Percentiles rank a stretch among this genome's conserved stretches.
Conservation (phyloP, 2,329 filamentous ascomycete species). For the Aspergillus ochraceoroseus region DNA sequence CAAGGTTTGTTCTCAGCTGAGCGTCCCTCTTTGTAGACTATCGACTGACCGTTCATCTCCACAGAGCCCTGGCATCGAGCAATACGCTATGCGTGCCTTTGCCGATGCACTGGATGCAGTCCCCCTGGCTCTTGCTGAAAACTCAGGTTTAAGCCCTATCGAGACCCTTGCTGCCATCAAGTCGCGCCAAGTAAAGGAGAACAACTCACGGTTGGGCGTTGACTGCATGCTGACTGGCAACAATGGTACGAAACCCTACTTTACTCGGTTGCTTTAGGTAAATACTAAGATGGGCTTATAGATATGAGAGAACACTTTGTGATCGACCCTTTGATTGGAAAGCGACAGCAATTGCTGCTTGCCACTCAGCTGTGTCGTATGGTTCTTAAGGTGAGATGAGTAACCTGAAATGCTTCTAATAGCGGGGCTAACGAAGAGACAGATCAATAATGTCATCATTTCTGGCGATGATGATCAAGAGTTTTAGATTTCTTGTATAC, state of each 20-base stretch:
- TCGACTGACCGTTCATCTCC: slow-evolving; percentile 14
- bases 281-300: slow-evolving; percentile 28
- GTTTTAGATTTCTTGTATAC: slow-evolving; percentile 55
- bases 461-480: slow-evolving; percentile 81
- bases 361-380: slow-evolving; percentile 97
- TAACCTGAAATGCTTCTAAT: neutral
- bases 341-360: slow-evolving; percentile 92
- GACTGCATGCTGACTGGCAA: slow-evolving; percentile 95
- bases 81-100: slow-evolving; percentile 98
- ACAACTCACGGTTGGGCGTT: slow-evolving; percentile 74
- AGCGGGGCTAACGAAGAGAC: slow-evolving; percentile 17
- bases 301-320: slow-evolving; percentile 98
- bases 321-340: slow-evolving; percentile 96
- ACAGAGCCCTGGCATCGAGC: slow-evolving; percentile 87
- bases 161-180: slow-evolving; percentile 93
- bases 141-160: slow-evolving; percentile 92
- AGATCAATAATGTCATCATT: slow-evolving; percentile 90
- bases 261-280: neutral
- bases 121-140: slow-evolving; percentile 94
- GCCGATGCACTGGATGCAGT: slow-evolving; percentile 88
- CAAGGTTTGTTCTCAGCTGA: slow-evolving; percentile 50
- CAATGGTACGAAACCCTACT: slow-evolving; percentile 62
- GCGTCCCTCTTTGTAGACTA: neutral
- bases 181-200: slow-evolving; percentile 89
- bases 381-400: slow-evolving; percentile 74